phyloP scores from a whole-genome alignment of 2,329 filamentous ascomycete species.

The Lasiodiplodia theobromae region DNA sequence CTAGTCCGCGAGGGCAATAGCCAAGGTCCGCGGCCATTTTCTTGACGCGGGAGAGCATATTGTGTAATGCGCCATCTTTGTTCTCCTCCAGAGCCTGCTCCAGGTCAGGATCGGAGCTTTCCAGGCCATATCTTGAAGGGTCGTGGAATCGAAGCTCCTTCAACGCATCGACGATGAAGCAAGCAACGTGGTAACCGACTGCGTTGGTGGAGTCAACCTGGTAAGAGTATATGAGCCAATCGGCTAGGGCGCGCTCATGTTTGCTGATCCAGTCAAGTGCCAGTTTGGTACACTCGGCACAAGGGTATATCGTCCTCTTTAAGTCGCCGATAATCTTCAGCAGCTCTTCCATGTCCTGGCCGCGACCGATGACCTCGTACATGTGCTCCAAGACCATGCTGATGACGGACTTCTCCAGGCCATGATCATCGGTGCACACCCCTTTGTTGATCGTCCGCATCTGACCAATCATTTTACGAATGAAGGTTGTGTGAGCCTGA shows the following conservation, averaged over 20 bases:
- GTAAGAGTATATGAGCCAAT: constrained; percentile 27
- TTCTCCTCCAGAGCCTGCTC: constrained; percentile 8
- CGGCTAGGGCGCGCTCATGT: constrained; percentile 7
- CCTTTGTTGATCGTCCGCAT: constrained; percentile 59
- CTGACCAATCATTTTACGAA: constrained; percentile 67
- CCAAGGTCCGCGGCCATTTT: background rate
- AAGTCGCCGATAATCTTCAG: constrained; percentile 62
- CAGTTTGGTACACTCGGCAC: constrained; percentile 51
- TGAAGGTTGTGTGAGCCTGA: constrained; percentile 71
- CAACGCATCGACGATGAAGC: constrained; percentile 12
- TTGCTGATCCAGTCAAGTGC: constrained; percentile 16
- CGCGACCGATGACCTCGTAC: constrained; percentile 76
- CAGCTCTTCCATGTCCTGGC: constrained; percentile 72
- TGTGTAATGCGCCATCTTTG: constrained; percentile 9
- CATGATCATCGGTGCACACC: constrained; percentile 58
- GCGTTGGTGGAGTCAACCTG: background rate
- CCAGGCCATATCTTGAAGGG: constrained; percentile 16
- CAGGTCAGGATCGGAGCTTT: constrained; percentile 3
- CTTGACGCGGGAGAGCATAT: constrained; percentile 2
- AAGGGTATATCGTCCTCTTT: constrained; percentile 59
- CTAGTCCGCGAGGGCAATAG: constrained; percentile 13
- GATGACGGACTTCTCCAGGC: constrained; percentile 60
- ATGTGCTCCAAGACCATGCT: constrained; percentile 69
- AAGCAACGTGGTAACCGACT: constrained; percentile 4
- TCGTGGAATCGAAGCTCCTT: constrained; percentile 16